Evolutionary conservation across 164 flowering plant genomes (phyloP).

Genomic region (Piper longum): DNA sequence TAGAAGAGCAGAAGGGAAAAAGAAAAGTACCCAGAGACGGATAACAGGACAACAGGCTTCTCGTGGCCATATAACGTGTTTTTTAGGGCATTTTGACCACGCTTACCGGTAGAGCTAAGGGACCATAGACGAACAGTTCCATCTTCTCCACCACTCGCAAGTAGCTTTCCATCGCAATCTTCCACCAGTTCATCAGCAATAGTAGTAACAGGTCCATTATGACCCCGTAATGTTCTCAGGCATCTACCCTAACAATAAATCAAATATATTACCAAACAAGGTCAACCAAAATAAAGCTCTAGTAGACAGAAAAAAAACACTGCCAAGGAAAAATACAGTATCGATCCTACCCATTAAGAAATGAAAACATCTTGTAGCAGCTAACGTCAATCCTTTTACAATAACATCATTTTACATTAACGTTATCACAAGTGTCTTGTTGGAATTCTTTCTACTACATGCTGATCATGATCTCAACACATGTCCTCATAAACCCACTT

Average conservation of each 20-base stretch:
- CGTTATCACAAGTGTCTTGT: too few species aligned
- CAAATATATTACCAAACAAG: not conserved
- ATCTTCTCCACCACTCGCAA: conserved; percentile 72
- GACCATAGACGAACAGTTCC: conserved; percentile 75
- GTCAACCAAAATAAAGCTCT: not conserved
- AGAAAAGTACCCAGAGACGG: conserved; percentile 52
- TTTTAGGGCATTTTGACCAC: conserved; percentile 45
- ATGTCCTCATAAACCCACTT: too few species aligned
- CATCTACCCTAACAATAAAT: conserved; percentile 28
- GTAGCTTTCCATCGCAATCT: conserved; percentile 23
- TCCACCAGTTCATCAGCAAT: conserved; percentile 46
- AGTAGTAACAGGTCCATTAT: conserved; percentile 39
- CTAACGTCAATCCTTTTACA: too few species aligned
- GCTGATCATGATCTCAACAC: too few species aligned
- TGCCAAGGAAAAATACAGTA: too few species aligned
- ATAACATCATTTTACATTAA: too few species aligned
- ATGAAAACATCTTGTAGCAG: too few species aligned
- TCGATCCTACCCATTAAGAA: too few species aligned
- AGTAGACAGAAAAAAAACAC: too few species aligned
- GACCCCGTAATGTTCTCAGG: conserved; percentile 38
- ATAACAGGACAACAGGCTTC: conserved; percentile 34
- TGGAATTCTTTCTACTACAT: too few species aligned
- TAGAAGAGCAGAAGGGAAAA: not conserved
- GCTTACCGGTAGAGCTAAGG: conserved; percentile 43
- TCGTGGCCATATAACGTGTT: conserved; percentile 58